Percentiles rank a stretch among this genome's conserved stretches.
phyloP scores from a whole-genome alignment of 768 basidiomycete genomes.

The Leccinum variicolor region DNA sequence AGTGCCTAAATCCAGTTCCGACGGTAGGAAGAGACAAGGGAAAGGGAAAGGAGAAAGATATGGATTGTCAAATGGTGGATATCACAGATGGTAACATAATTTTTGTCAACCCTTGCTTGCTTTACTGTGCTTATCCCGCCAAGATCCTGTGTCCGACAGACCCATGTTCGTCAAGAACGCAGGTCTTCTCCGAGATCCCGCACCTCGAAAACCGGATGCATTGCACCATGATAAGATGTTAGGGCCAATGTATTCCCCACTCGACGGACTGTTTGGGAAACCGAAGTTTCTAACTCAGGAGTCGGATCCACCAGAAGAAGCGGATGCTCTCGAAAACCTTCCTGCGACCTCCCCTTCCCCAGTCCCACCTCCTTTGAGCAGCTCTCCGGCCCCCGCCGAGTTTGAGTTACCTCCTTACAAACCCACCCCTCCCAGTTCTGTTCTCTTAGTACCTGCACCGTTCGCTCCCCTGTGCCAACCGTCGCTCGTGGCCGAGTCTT shows the following conservation, averaged over 20 bases:
- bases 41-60: constrained; percentile 34
- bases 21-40: constrained; percentile 18
- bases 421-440: neutral
- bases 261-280: constrained; percentile 28
- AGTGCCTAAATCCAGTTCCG: neutral
- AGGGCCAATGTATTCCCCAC: neutral
- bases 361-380: constrained; percentile 25
- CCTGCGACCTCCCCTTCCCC: constrained; percentile 12
- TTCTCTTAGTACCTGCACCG: neutral
- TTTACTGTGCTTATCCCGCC: neutral
- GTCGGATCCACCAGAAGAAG: constrained; percentile 18
- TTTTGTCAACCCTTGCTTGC: neutral
- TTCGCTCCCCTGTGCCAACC: constrained; percentile 3
- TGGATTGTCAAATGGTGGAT: constrained; percentile 31
- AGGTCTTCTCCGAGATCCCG: constrained; percentile 19
- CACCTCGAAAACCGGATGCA: neutral
- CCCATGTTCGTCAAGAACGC: constrained; percentile 21
- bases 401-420: neutral
- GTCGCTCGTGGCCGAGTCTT: too few species aligned
- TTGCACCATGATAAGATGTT: neutral
- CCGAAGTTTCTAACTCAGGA: constrained; percentile 32
- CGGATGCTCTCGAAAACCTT: neutral
- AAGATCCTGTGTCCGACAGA: constrained; percentile 6
- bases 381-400: constrained; percentile 23
- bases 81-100: constrained; percentile 36